phyloP scores from a whole-genome alignment of 1,284 basidiomycete genomes.

The Cryptococcus neoformans region DNA sequence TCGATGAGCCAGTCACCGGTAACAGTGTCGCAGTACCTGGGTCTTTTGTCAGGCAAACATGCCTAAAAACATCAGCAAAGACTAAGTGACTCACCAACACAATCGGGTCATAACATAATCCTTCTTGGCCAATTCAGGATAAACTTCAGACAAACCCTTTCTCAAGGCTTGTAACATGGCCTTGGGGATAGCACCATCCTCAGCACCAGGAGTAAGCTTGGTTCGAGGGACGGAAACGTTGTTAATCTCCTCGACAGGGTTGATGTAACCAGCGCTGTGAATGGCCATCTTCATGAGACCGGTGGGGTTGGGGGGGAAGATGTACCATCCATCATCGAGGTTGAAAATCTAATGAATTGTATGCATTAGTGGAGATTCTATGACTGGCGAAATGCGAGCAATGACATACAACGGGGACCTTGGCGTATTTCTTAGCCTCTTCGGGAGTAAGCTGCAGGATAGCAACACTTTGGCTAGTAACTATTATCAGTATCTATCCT shows the following conservation, averaged over 20 bases:
- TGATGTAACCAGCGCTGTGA: constrained; percentile 49
- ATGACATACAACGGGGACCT: constrained; percentile 61
- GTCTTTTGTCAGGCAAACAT: neutral
- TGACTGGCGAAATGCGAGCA: neutral
- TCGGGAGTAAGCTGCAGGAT: constrained; percentile 68
- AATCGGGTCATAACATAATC: constrained; percentile 44
- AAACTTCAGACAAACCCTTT: constrained; percentile 30
- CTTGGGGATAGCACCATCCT: constrained; percentile 41
- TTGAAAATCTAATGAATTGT: constrained; percentile 35
- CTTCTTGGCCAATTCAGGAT: constrained; percentile 45
- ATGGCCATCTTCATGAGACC: constrained; percentile 53
- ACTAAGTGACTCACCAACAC: constrained; percentile 33
- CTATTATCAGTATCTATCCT: constrained; percentile 8
- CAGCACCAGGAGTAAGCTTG: constrained; percentile 41
- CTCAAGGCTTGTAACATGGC: constrained; percentile 34
- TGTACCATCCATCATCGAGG: constrained; percentile 49
- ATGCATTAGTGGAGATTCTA: neutral
- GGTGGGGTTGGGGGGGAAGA: constrained; percentile 51
- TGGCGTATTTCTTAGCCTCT: constrained; percentile 62
- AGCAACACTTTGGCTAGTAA: constrained; percentile 64
- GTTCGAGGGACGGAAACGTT: constrained; percentile 46
- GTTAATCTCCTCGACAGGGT: constrained; percentile 22
- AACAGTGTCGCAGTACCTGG: constrained; percentile 50
- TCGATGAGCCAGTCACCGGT: constrained; percentile 54
- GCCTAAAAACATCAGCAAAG: neutral